A percentile compares a stretch with the other conserved stretches of the same genome.
Conservation (phyloP, 2,329 filamentous ascomycete genomes). For the Colletotrichum lindemuthianum region DNA sequence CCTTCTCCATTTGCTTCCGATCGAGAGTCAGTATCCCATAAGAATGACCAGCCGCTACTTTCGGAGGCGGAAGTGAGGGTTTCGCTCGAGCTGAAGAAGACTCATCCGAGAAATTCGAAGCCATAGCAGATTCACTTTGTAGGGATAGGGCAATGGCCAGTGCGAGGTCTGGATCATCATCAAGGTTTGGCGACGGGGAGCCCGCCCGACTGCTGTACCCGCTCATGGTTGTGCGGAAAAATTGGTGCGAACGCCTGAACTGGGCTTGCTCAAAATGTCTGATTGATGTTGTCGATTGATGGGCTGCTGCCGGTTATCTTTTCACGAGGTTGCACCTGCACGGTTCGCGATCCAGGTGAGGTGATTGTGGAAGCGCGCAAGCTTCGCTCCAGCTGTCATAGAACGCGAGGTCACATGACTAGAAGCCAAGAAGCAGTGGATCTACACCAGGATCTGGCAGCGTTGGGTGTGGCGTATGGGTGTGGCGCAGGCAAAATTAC, state of each 20-base stretch:
- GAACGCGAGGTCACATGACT: too few species aligned
- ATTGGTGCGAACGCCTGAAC: too few species aligned
- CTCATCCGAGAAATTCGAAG: neutral
- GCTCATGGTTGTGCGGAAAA: slow-evolving; percentile 2
- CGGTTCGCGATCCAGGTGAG: too few species aligned
- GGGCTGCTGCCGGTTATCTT: rapidly evolving
- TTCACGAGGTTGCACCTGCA: too few species aligned
- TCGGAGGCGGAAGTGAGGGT: neutral
- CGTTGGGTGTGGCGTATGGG: too few species aligned
- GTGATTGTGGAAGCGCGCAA: too few species aligned
- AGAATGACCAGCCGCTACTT: slow-evolving; percentile 24
- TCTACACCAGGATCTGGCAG: too few species aligned
- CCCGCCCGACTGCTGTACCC: neutral
- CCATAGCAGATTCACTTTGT: slow-evolving; percentile 26
- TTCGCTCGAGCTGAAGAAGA: neutral
- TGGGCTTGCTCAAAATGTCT: too few species aligned
- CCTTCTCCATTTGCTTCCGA: slow-evolving; percentile 85
- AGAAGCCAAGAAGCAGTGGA: too few species aligned
- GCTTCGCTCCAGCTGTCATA: too few species aligned
- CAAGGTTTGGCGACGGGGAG: slow-evolving; percentile 39
- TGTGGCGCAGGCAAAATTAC: too few species aligned
- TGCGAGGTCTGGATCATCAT: slow-evolving; percentile 69
- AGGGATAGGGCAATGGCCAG: slow-evolving; percentile 70
- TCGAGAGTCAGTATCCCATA: slow-evolving; percentile 67
- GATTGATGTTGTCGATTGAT: too few species aligned